Base-by-base conservation (phyloP, 2,329 filamentous ascomycete genomes). In the Xylaria arbuscula region DNA sequence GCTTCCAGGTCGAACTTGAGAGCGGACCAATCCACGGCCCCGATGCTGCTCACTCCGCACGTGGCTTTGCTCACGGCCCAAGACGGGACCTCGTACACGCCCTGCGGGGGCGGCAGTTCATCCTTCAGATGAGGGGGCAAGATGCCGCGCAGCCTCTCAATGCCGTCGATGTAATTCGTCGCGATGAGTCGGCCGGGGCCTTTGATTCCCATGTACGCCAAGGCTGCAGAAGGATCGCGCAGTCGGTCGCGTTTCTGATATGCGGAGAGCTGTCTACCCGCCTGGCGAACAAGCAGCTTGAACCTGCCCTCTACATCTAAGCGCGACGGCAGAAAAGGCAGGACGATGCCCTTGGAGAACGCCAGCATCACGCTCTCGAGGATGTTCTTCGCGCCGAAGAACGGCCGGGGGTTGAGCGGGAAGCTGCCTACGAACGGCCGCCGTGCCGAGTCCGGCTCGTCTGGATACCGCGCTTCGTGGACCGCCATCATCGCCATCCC, bases 401-500 rank as follows among this genome's bases (percentile, higher is more conserved):
- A 72, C 17, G 68, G 63, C 1, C 68, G 66, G 8, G 68, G 65
- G 56, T 72, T 72, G 3, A 72, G 68, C 0, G 70, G 70, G 59
- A 72, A 72, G 62, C 60, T 62, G 58, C 67, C 68, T 3, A 70
- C 38, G 53, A 72, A 72, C 0, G 70, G 70, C 1, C 64, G 65
- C 7, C 60, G 62, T 3, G 53, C 51, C 3, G 51, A 57, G 9
- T 60, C 56, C 4, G 63, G 11, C 40, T 70, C 66, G 28, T 70
- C 51, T 5, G 68, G 68, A 15, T 65, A 60, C 7, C 55, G 60
- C 22, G 50, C 19, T 62, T 75, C 74, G 69, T 76, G 67, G 10
- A 73, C 56, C 45, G 72, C 68, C 74, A 74, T 76, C 74, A 76
- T 75, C 2, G 65, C 72, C 40, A 75, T 71, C 1, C 65, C 73